These are phyloP conservation scores for Zelopaecilomyces penicillatus DNA, from an alignment of 2,329 filamentous ascomycete species.

Conservation along the genomic window DNA sequence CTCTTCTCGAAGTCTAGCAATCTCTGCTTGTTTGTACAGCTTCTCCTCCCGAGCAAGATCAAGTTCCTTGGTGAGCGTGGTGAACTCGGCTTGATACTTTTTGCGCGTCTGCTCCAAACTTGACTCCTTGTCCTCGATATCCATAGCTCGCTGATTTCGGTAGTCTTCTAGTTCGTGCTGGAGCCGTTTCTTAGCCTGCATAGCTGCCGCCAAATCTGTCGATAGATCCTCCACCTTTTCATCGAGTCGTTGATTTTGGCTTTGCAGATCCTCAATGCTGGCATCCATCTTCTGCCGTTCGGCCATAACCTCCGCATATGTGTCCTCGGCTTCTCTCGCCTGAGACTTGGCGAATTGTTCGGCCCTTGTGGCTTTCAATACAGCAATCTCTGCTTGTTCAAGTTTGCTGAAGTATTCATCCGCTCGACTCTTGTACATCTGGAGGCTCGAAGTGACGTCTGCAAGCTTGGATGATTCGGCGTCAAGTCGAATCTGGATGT, in stretches of 20 bases:
- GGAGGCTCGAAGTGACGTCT: conserved; percentile 76
- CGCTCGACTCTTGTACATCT: conserved; percentile 81
- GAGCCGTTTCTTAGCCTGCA: conserved; percentile 85
- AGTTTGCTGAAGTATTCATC: conserved; percentile 97
- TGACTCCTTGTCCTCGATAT: conserved; percentile 92
- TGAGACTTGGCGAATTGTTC: conserved; percentile 92
- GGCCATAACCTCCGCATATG: conserved; percentile 80
- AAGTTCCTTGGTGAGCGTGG: conserved; percentile 80
- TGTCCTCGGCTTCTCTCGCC: conserved; percentile 84
- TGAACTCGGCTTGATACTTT: conserved; percentile 94
- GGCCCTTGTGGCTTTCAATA: conserved; percentile 82
- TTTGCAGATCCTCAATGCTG: conserved; percentile 80
- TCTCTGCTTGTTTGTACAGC: conserved; percentile 79
- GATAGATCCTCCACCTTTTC: conserved; percentile 86
- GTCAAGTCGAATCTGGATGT: conserved; percentile 87
- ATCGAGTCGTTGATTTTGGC: conserved; percentile 81
- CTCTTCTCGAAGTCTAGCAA: conserved; percentile 83
- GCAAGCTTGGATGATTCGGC: conserved; percentile 76
- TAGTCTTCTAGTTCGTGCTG: conserved; percentile 98
- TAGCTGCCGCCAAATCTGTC: conserved; percentile 75
- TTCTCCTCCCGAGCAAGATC: conserved; percentile 87
- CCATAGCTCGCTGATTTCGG: conserved; percentile 85
- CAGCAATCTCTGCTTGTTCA: conserved; percentile 91
- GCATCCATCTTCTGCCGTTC: conserved; percentile 87
- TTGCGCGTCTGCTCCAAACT: conserved; percentile 95